Base-by-base conservation (phyloP, 345 rosid genomes). In the Boechera divaricarpa region DNA sequence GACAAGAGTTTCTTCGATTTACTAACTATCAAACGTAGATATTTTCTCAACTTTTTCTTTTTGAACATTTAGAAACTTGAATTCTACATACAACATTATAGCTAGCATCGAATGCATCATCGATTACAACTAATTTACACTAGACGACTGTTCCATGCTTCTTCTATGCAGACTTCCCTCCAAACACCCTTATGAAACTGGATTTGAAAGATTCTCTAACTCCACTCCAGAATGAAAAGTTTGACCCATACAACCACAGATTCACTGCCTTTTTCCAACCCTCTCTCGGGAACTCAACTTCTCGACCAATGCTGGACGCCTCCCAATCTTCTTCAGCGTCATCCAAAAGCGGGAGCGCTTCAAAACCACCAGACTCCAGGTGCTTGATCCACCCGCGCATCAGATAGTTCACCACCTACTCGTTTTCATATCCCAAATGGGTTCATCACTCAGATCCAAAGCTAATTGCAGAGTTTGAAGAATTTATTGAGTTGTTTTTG, bases 311-410 rank as follows among this genome's bases (percentile, higher is more conserved):
- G 73, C 82, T 80, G 12, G 18, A 9, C 70, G 79, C 66, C n/a
- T 74, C 73, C 73, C 75, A 78, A 54, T 77, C 83, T 21, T 67
- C 63, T 77, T 78, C 87, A 10, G 44, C 42, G 26, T 77, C 86
- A 0, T 90, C 91, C 24, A 87, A 82, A 60, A 94, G 78, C 24
- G 97, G 97, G 15, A 94, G 81, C 0, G 81, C 62, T 42, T 82
- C 80, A 5, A 81, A 80, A 12, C 95, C 95, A 56, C 63, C 69
- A 18, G 97, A 86, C 59, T 94, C 98, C 47, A 88, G 70, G 87
- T 80, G 89, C 53, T 80, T 84, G 42, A 94, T 89, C 97, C 97
- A 94, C 36, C 98, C 98, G 0, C 91, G 90, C 36, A 92, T 83
- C 67, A 92, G 80, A 81, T 79, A 87, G 79, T 92, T 90, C 83